Evolutionary conservation across 164 flowering plant genomes (phyloP), one percentile per base, ranked within the genome.

Genomic region (Tetracentron sinense): DNA sequence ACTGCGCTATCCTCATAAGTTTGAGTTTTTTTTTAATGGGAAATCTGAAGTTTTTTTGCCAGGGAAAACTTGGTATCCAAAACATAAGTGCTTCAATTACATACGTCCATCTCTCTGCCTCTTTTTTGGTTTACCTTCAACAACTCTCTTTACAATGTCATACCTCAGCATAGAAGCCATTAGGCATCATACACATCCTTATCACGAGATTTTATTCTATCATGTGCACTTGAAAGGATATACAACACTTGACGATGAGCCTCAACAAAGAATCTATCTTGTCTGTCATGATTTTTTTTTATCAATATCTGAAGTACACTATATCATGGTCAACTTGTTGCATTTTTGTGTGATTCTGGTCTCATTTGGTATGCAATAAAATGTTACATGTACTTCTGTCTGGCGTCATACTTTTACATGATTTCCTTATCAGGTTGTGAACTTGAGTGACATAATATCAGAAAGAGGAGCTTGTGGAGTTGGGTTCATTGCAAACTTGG

Each of bases 401-500:
- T 47, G 30, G 22, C 14, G 21, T 60, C 46, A 22, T 66, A 21
- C 66, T 48, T 2, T 42, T 56, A 29, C 19, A 51, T 28, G 62
- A 54, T 23, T 12, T 66, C 38, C 50, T 63, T 55, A 22, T 49
- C 74, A 91, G 99, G 93, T 80, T 68, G 96, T 83, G 46, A 74
- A 90, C 68, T 83, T 95, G 87, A 77, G 81, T 6, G 94, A 95
- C 22, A 92, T 95, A 66, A 14, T 95, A 69, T 74, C 97, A 48
- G 98, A 95, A 74, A 86, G 95, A 82, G 99, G 99, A 64, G 99
- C 90, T 59, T 95, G 99, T 81, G 99, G 99, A 56, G 99, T 95
- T 72, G 98, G 99, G 14, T 95, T 92, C 69, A 90, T 95, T 75
- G 97, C 99, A 31, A 79, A 95, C 75, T 72, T 95, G 73, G 91